Base-by-base conservation (phyloP, 1,139 yeast species). In the Casaregolazyma suthepensis region DNA sequence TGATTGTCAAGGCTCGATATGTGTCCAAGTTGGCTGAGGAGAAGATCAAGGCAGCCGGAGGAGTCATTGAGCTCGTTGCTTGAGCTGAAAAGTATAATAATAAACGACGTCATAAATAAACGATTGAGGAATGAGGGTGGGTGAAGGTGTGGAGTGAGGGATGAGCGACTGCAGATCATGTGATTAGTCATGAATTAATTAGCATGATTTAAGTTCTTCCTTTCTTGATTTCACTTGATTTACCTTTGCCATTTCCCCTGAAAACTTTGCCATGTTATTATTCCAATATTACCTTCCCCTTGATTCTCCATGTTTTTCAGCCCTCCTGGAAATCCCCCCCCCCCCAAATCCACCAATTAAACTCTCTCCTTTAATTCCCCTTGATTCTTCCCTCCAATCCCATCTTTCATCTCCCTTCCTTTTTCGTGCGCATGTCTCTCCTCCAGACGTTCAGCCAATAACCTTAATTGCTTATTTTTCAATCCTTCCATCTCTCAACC, bases 41-140 rank as follows among this genome's bases (percentile, higher is more conserved):
- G 83, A 94, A 93, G 85, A 94, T 94, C 83, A 89, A 87, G 85
- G 98, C 96, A 75, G 99, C 86, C 75, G 99, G 99, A 82, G 99
- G 99, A 87, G 99, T 87, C 75, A 96, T 93, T 77, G 99, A 93
- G 83, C 88, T 93, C 77, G 79, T 93, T 78, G 99, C 99, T 79
- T 93, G 54, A 53, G 20, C 38, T 10, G n/a, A 35, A 31, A 19
- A 50, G 40, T 37, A 45, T 52, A 57, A 55, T 52, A 56, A 49
- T 51, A 26, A 43, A 40, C 42, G 52, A 45, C 20, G 19, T 23
- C 26, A 37, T n/a, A 26, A 47, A 47, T 40, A 47, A 35, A 47
- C 38, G 49, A 46, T 46, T 46, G 50, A 47, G 17, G 17, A 35
- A 35, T 26, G 6, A n/a, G n/a, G n/a, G n/a, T n/a, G n/a, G n/a